These are phyloP conservation scores for Sutorius australiensis DNA, from an alignment of 768 basidiomycete species.

Conservation along the genomic window DNA sequence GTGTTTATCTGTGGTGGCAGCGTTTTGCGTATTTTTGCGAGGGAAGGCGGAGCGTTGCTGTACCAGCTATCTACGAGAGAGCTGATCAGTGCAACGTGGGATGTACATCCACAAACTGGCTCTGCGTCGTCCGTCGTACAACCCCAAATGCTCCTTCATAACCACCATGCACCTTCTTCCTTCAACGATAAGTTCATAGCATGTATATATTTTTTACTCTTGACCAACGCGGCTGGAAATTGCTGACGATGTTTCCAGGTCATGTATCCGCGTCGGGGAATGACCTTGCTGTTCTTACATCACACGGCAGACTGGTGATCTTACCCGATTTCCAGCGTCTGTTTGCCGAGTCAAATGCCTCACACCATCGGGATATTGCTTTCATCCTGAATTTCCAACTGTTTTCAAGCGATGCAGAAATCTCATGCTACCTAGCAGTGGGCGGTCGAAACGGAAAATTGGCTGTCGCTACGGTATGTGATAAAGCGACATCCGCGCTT, in stretches of 20 bases:
- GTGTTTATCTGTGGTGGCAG: slow-evolving; percentile 54
- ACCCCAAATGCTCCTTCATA: slow-evolving; percentile 21
- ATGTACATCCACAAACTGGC: slow-evolving; percentile 23
- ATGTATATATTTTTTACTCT: slow-evolving; percentile 16
- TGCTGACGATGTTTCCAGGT: slow-evolving; percentile 17
- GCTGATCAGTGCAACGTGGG: slow-evolving; percentile 34
- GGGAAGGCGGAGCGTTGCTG: slow-evolving; percentile 42
- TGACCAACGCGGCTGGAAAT: neutral
- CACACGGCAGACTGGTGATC: slow-evolving; percentile 24
- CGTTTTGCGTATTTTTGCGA: slow-evolving; percentile 52
- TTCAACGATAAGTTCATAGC: slow-evolving; percentile 22
- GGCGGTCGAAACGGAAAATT: slow-evolving; percentile 38
- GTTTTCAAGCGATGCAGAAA: slow-evolving; percentile 5
- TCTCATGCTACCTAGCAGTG: slow-evolving; percentile 48
- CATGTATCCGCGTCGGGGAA: slow-evolving; percentile 49
- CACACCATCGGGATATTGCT: slow-evolving; percentile 40
- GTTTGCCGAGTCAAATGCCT: slow-evolving; percentile 22
- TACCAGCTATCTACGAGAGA: slow-evolving; percentile 41
- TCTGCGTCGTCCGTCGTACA: slow-evolving; percentile 12
- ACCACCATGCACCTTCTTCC: slow-evolving; percentile 1
- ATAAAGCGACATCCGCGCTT: neutral
- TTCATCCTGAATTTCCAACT: slow-evolving; percentile 24
- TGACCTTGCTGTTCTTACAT: slow-evolving; percentile 31
- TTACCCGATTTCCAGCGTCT: slow-evolving; percentile 28
- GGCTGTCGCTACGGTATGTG: slow-evolving; percentile 44